phyloP scores from a whole-genome alignment of 2,329 filamentous ascomycete genomes.

The Botrytis fragariae region DNA sequence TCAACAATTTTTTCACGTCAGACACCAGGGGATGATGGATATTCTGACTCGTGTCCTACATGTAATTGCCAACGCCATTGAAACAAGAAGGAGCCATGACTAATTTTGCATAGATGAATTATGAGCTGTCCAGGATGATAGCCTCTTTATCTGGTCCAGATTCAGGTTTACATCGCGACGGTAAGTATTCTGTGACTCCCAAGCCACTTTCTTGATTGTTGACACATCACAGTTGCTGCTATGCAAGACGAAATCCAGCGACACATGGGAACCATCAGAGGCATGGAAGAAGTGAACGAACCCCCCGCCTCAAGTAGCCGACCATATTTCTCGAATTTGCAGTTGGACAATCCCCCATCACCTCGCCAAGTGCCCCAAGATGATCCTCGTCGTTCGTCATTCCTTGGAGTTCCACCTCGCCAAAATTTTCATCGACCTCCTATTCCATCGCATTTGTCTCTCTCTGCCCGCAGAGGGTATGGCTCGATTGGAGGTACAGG shows the following conservation, averaged over 20 bases:
- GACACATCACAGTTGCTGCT: conserved; percentile 47
- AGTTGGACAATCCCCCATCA: conserved; percentile 73
- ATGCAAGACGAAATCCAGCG: conserved; percentile 61
- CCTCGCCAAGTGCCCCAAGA: conserved; percentile 85
- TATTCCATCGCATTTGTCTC: conserved; percentile 77
- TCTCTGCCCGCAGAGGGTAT: conserved; percentile 68
- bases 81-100: conserved; percentile 22
- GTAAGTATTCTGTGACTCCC: conserved; percentile 50
- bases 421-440: conserved; percentile 71
- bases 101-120: conserved; percentile 65
- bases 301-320: conserved; percentile 61
- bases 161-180: conserved; percentile 74
- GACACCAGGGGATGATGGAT: conserved; percentile 79
- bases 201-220: conserved; percentile 28
- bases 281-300: conserved; percentile 66
- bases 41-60: conserved; percentile 71
- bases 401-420: conserved; percentile 48
- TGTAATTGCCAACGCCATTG: conserved; percentile 42
- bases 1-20: conserved; percentile 73
- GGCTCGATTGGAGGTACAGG: conserved; percentile 76
- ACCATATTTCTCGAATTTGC: conserved; percentile 60
- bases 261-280: conserved; percentile 55
- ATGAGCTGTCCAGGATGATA: conserved; percentile 76
- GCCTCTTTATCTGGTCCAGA: conserved; percentile 72
- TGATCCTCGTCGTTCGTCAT: conserved; percentile 72